Evolutionary conservation across 176 grass and related monocot genomes (phyloP).

Genomic region (Neostapfia colusana): DNA sequence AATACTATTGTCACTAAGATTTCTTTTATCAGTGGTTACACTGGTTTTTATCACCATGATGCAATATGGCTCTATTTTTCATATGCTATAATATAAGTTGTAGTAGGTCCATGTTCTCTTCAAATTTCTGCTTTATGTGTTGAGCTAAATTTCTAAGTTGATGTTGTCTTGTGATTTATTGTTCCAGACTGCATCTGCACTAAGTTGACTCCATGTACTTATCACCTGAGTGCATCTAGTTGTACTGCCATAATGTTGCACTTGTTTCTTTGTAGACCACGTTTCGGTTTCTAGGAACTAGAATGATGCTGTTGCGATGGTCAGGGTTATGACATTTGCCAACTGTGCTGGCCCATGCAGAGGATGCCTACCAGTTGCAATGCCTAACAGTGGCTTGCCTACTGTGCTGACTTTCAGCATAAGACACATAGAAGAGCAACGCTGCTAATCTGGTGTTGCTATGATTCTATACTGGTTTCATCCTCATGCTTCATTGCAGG

Average conservation of each 20-base stretch:
- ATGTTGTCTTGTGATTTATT: constrained; percentile 4
- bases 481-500: constrained; percentile 77
- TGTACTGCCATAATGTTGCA: constrained; percentile 23
- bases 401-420: constrained; percentile 61
- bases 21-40: background rate
- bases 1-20: background rate
- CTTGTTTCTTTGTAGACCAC: background rate
- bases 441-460: constrained; percentile 48
- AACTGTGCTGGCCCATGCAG: constrained; percentile 62
- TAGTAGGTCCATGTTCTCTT: background rate
- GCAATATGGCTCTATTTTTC: background rate
- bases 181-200: background rate
- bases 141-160: background rate
- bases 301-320: constrained; percentile 23
- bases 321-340: constrained; percentile 56
- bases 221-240: background rate
- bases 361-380: constrained; percentile 70
- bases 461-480: constrained; percentile 64
- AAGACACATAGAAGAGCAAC: constrained; percentile 66
- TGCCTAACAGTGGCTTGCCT: constrained; percentile 61
- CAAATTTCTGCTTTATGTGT: background rate
- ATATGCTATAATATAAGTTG: background rate
- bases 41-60: background rate
- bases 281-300: constrained; percentile 35
- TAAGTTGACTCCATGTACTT: constrained; percentile 1